Conservation (phyloP, 768 basidiomycete genomes). For the Kwoniella sp. region DNA sequence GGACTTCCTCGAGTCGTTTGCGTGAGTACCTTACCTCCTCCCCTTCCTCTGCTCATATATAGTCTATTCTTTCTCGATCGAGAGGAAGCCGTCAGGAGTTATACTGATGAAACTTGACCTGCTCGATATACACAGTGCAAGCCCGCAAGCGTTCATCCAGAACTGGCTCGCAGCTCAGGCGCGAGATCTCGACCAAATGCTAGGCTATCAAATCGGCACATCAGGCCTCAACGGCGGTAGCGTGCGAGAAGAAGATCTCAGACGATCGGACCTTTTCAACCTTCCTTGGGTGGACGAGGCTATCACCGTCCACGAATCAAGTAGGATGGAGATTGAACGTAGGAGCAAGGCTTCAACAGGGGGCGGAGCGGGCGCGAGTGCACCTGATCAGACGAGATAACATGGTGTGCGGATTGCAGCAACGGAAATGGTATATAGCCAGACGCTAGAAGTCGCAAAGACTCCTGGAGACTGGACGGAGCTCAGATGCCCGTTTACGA, state of each 20-base stretch:
- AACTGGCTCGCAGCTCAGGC: conserved; percentile 91
- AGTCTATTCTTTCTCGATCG: neutral
- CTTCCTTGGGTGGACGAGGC: conserved; percentile 87
- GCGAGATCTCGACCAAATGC: conserved; percentile 80
- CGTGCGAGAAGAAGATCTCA: conserved; percentile 82
- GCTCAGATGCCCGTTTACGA: too few species aligned
- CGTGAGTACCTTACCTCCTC: conserved; percentile 50
- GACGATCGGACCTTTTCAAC: conserved; percentile 84
- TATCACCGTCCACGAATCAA: conserved; percentile 79
- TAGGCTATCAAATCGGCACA: conserved; percentile 75
- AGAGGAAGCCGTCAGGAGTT: too few species aligned
- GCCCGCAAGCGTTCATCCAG: conserved; percentile 77
- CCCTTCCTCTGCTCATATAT: too few species aligned
- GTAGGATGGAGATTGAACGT: conserved; percentile 61
- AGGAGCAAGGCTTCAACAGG: conserved; percentile 2
- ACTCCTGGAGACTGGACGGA: conserved; percentile 2
- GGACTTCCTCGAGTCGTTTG: conserved; percentile 80
- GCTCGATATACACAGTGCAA: conserved; percentile 21
- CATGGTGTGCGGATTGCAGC: neutral
- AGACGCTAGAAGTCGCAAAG: too few species aligned
- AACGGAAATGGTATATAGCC: too few species aligned
- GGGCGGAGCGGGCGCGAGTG: neutral
- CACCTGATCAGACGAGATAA: neutral
- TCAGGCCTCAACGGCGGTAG: conserved; percentile 55
- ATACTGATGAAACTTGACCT: neutral